These are phyloP conservation scores for Fusarium buxicola DNA, from an alignment of 2,329 filamentous ascomycete species.

Conservation along the genomic window DNA sequence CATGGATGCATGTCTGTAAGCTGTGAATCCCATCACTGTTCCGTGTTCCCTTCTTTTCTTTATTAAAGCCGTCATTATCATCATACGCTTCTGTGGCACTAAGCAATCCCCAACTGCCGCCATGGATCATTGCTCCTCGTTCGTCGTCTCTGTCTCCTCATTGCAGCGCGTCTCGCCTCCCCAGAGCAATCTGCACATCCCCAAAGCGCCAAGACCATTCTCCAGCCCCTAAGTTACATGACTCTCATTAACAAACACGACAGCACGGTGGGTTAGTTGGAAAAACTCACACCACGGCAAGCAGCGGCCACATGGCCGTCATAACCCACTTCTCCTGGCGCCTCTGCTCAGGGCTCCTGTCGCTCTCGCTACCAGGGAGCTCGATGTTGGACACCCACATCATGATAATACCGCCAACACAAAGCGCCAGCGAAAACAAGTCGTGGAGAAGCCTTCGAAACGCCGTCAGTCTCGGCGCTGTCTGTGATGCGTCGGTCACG, in stretches of 20 bases:
- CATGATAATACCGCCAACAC: slow-evolving; percentile 51
- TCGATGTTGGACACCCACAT: slow-evolving; percentile 49
- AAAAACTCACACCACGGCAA: slow-evolving; percentile 44
- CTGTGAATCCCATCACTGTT: background rate
- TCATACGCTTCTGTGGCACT: slow-evolving; percentile 11
- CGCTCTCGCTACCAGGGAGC: slow-evolving; percentile 4
- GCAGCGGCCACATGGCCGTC: slow-evolving; percentile 39
- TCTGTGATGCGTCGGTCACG: slow-evolving; percentile 42
- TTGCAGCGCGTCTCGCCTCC: slow-evolving; percentile 37
- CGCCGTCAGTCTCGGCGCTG: slow-evolving; percentile 44
- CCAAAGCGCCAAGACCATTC: slow-evolving; percentile 47
- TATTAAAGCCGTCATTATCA: slow-evolving; percentile 6
- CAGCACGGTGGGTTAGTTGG: background rate
- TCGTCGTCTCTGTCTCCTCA: slow-evolving; percentile 30
- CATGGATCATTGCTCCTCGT: slow-evolving; percentile 35
- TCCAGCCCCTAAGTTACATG: slow-evolving; percentile 42
- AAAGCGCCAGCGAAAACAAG: slow-evolving; percentile 49
- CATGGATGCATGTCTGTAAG: slow-evolving; percentile 14
- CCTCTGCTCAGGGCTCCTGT: slow-evolving; percentile 16
- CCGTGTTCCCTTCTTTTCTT: background rate
- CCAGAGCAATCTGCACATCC: slow-evolving; percentile 46
- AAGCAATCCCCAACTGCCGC: slow-evolving; percentile 39
- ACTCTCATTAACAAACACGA: slow-evolving; percentile 1
- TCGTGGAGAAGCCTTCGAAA: slow-evolving; percentile 50
- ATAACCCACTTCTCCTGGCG: slow-evolving; percentile 36